Evolutionary conservation across 2,329 filamentous ascomycete species (phyloP), one percentile per base, ranked within the genome.

Genomic region (Arthrinium phaeospermum): DNA sequence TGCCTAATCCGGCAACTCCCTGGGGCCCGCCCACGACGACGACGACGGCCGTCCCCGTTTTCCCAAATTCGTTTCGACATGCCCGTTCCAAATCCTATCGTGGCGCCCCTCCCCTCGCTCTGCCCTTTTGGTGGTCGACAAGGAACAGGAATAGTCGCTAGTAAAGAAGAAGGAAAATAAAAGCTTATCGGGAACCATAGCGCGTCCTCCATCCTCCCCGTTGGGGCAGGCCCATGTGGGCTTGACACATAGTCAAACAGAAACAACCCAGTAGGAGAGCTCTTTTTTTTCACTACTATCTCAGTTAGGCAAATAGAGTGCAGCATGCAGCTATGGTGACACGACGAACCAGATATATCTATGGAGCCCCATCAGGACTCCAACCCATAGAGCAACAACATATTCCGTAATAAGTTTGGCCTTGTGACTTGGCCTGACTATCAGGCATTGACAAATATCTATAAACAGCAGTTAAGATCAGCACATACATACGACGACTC

Each of bases 1-100:
- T 71, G 19, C 72, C 70, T 69, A 70, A 67, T 71, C 27, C 37
- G 69, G 68, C 22, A 34, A 45, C 37, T 49, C 67, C 53, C 37
- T 34, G 70, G 27, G 51, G 49, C 46, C 49, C 53, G 27, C 24
- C 13, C 30, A 34, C 51, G 51, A 57, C 51, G 51, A 57, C 51
- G 51, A 57, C 51, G 19, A 24, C 49, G 8, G 45, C 51, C 27
- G 14, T 57, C 27, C 27, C 51, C 51, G 14, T 61, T 37, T 30
- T 61, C 30, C 53, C 8, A 34, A 61, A 10, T 37, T 57, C 44
- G 51, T 41, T 47, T 67, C 37, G 41, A 34, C 37, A 61, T 61
- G 53, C 53, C 53, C 53, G 53, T 61, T 37, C 53, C 30, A 22
- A 22, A 12, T 61, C 7, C 53, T 30, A 3, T 30, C 30, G 22